A percentile compares a stretch with the other conserved stretches of the same genome.
Conservation (phyloP, 768 basidiomycete genomes). For the Lactarius pseudohatsudake region DNA sequence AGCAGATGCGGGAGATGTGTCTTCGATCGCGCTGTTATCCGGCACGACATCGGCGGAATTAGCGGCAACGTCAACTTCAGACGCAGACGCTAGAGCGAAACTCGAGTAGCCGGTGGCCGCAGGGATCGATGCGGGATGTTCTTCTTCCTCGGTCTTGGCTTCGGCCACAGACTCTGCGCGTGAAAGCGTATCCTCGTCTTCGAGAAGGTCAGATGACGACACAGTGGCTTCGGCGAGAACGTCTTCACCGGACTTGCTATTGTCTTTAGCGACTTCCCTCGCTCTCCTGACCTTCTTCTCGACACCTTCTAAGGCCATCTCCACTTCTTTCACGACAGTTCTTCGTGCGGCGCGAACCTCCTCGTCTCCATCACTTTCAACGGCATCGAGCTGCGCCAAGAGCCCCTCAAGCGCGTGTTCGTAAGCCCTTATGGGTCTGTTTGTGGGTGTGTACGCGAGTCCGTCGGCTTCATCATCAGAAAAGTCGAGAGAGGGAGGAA, state of each 20-base stretch:
- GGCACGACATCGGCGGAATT: too few species aligned
- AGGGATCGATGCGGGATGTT: neutral
- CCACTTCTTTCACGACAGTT: slow-evolving; percentile 55
- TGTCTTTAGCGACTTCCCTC: neutral
- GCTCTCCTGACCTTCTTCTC: slow-evolving; percentile 36
- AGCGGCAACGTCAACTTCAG: neutral
- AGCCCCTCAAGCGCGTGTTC: slow-evolving; percentile 61
- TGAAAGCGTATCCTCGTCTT: neutral
- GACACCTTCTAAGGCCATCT: slow-evolving; percentile 55
- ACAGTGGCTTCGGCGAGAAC: neutral
- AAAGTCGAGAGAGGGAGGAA: slow-evolving; percentile 22
- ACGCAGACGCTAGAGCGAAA: neutral
- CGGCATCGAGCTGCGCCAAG: slow-evolving; percentile 63
- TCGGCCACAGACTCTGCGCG: neutral
- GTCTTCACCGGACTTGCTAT: neutral
- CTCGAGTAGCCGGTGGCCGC: neutral
- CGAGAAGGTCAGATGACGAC: neutral
- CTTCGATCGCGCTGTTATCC: neutral
- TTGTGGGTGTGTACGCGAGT: slow-evolving; percentile 61
- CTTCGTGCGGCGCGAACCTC: slow-evolving; percentile 52
- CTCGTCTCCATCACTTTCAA: slow-evolving; percentile 62
- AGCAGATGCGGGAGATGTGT: neutral
- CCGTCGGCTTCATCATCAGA: slow-evolving; percentile 27
- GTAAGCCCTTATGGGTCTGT: slow-evolving; percentile 61
- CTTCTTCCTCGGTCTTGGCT: neutral